phyloP scores from a whole-genome alignment of 75 land plant species.

The Pinus tabuliformis region DNA sequence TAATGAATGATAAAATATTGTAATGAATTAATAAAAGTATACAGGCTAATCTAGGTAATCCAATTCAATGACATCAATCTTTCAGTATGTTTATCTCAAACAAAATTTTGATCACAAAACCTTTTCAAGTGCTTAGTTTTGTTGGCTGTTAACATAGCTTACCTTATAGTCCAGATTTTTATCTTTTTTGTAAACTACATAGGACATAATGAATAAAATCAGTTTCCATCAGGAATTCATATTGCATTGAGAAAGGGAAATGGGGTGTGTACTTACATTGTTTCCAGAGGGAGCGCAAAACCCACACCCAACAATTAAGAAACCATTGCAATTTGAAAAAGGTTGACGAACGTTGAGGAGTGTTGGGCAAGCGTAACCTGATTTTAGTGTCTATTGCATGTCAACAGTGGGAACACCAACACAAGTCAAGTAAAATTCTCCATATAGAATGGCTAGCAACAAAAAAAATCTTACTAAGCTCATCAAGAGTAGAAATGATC shows the following conservation, averaged over 20 bases:
- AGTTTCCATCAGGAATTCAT: background rate
- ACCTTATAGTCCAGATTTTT: no score
- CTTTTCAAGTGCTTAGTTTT: background rate
- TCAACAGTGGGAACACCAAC: slow-evolving; percentile 20
- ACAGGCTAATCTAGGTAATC: background rate
- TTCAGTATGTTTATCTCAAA: no score
- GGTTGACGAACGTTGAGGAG: background rate
- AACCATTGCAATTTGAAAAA: slow-evolving; percentile 30
- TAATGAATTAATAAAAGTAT: background rate
- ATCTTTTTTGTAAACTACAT: no score
- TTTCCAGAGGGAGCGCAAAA: slow-evolving; percentile 39
- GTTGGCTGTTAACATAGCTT: no score
- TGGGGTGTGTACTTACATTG: slow-evolving; percentile 11
- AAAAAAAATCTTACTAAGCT: slow-evolving; percentile 83
- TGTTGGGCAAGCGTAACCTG: slow-evolving; percentile 13
- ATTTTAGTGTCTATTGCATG: slow-evolving; percentile 9
- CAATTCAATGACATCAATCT: no score
- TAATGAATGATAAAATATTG: slow-evolving; percentile 5
- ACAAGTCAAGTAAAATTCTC: slow-evolving; percentile 53
- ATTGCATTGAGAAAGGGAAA: background rate
- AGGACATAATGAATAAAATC: background rate
- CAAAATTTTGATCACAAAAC: background rate
- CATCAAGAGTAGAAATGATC: slow-evolving; percentile 54
- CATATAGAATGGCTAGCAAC: slow-evolving; percentile 62
- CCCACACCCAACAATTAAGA: slow-evolving; percentile 37